Conservation (phyloP, 2,329 filamentous ascomycete genomes). For the Pseudocercospora pini-densiflorae region DNA sequence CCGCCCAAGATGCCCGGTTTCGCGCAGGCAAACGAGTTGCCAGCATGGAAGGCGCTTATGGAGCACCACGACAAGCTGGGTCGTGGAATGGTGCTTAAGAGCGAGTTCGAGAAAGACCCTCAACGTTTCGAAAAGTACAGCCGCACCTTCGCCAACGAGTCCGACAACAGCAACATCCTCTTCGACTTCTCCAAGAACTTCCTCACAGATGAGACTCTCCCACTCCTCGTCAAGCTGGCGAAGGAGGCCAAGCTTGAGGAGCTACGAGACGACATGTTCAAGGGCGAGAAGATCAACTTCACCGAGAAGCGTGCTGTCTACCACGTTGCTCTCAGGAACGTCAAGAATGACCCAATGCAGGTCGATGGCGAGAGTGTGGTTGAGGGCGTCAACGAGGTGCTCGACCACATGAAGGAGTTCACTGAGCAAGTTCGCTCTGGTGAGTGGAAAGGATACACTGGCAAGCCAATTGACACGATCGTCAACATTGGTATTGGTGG, state of each 20-base stretch:
- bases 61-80: constrained; percentile 85
- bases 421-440: constrained; percentile 92
- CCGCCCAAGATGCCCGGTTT: constrained; percentile 59
- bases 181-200: constrained; percentile 99
- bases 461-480: constrained; percentile 96
- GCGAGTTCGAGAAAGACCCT: constrained; percentile 87
- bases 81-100: constrained; percentile 89
- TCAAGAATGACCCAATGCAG: constrained; percentile 76
- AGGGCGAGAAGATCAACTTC: constrained; percentile 98
- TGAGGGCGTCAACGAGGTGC: constrained; percentile 85
- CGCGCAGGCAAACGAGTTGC: constrained; percentile 83
- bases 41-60: constrained; percentile 85
- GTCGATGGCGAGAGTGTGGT: constrained; percentile 94
- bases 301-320: constrained; percentile 96
- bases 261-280: constrained; percentile 97
- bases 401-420: constrained; percentile 99
- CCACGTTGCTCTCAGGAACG: constrained; percentile 92
- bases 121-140: constrained; percentile 89
- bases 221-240: constrained; percentile 85
- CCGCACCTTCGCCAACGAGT: constrained; percentile 77
- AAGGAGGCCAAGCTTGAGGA: constrained; percentile 89
- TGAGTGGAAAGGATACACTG: constrained; percentile 95
- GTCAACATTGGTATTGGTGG: constrained; percentile 98
- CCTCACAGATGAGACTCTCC: constrained; percentile 87
- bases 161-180: constrained; percentile 82